Conservation (phyloP, 805 yeast species). For the Saccharomycopsis fibuligera region DNA sequence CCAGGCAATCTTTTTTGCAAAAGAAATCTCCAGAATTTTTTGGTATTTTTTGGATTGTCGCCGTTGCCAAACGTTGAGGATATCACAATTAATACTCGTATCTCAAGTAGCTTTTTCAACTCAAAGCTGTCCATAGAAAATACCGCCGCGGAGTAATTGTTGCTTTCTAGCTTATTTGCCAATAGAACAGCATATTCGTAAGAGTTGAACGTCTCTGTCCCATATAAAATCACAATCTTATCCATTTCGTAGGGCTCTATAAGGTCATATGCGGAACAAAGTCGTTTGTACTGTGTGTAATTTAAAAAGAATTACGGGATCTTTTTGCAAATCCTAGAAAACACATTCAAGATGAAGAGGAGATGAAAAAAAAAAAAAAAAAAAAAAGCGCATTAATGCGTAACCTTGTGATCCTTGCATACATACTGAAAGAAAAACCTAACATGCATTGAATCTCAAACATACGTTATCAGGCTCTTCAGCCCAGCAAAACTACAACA, state of each 20-base stretch:
- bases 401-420: no score
- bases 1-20: slow-evolving; percentile 58
- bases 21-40: slow-evolving; percentile 68
- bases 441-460: no score
- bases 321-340: no score
- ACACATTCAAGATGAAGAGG: no score
- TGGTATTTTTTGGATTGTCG: slow-evolving; percentile 74
- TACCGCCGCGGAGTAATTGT: slow-evolving; percentile 42
- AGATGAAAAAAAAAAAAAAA: no score
- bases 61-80: slow-evolving; percentile 97
- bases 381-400: no score
- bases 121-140: slow-evolving; percentile 56
- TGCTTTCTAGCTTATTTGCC: slow-evolving; percentile 47
- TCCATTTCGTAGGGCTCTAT: not conserved
- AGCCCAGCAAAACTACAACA: no score
- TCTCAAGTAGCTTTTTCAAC: slow-evolving; percentile 44
- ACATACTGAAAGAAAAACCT: no score
- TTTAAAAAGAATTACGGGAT: no score
- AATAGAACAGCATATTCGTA: slow-evolving; percentile 74
- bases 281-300: no score
- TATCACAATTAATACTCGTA: slow-evolving; percentile 44
- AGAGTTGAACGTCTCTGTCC: slow-evolving; percentile 90
- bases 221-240: slow-evolving; percentile 61
- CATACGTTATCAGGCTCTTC: no score
- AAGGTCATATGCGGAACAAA: no score